phyloP scores from a whole-genome alignment of 306 rosid genomes.

The Albizia julibrissin region DNA sequence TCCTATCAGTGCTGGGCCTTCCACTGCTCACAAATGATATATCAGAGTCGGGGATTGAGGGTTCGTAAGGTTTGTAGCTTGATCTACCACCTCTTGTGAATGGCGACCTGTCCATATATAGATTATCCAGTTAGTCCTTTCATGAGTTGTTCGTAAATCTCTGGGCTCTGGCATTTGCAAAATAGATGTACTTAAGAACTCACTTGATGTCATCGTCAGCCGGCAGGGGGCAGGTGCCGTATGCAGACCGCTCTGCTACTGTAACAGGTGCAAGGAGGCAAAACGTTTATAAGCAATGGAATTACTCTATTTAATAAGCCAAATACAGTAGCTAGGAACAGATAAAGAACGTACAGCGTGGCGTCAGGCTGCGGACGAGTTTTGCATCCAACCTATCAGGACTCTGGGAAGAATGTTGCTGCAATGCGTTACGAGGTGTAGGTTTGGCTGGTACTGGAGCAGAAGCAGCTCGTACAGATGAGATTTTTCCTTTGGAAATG shows the following conservation, averaged over 20 bases:
- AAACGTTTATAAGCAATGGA: neutral
- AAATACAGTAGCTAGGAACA: neutral
- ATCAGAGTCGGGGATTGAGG: conserved; percentile 50
- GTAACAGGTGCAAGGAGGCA: conserved; percentile 5
- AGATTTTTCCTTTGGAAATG: conserved; percentile 74
- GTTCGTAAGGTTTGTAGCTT: conserved; percentile 44
- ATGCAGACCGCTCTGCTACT: conserved; percentile 40
- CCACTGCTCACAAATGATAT: conserved; percentile 76
- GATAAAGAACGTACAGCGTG: neutral
- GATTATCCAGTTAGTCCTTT: neutral
- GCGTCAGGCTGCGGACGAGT: neutral
- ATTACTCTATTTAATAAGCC: neutral
- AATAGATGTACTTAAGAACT: conserved; percentile 23
- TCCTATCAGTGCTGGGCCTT: conserved; percentile 57
- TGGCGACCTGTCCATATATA: conserved; percentile 64
- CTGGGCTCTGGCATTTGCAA: too few relatives aligned
- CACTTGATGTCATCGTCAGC: conserved; percentile 62
- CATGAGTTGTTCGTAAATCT: neutral
- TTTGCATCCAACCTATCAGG: conserved; percentile 5
- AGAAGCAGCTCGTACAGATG: conserved; percentile 53
- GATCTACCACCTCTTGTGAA: conserved; percentile 50
- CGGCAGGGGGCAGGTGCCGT: neutral
- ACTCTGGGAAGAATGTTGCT: neutral
- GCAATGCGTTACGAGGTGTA: neutral
- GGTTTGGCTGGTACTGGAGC: conserved; percentile 34